A percentile compares a stretch with the other conserved stretches of the same genome.
Conservation (phyloP, 176 grass and related monocot species). For the Raddia distichophylla region DNA sequence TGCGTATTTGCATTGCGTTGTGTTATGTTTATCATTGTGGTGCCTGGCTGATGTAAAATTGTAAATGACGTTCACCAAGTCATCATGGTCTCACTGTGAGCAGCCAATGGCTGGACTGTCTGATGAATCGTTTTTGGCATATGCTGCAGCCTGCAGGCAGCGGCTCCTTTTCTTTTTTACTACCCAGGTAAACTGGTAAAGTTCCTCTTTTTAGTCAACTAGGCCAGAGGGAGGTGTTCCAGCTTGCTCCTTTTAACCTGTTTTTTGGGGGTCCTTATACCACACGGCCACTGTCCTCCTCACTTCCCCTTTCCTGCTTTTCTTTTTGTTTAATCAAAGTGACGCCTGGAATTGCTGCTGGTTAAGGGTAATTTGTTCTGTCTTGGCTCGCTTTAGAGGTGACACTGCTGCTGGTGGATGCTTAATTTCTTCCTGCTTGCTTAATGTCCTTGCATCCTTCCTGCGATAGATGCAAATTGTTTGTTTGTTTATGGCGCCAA, state of each 20-base stretch:
- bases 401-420: background rate
- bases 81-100: constrained; percentile 27
- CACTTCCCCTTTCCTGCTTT: constrained; percentile 6
- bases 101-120: background rate
- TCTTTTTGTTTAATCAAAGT: constrained; percentile 17
- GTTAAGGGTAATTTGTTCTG: constrained; percentile 26
- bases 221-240: background rate
- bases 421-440: background rate
- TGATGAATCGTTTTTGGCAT: constrained; percentile 30
- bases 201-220: constrained; percentile 17
- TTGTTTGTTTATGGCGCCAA: background rate
- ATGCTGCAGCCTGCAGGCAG: background rate
- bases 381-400: background rate
- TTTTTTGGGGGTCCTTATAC: background rate
- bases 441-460: background rate
- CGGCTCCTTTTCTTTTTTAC: constrained; percentile 12
- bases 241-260: background rate
- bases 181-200: constrained; percentile 26
- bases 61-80: too few species aligned
- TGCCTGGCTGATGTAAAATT: constrained; percentile 24
- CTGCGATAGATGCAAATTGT: background rate
- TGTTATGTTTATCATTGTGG: background rate
- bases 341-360: constrained; percentile 45
- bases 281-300: constrained; percentile 5
- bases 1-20: background rate